phyloP scores from a whole-genome alignment of 176 grass and related monocot species.

The Chrysopogon serrulatus region DNA sequence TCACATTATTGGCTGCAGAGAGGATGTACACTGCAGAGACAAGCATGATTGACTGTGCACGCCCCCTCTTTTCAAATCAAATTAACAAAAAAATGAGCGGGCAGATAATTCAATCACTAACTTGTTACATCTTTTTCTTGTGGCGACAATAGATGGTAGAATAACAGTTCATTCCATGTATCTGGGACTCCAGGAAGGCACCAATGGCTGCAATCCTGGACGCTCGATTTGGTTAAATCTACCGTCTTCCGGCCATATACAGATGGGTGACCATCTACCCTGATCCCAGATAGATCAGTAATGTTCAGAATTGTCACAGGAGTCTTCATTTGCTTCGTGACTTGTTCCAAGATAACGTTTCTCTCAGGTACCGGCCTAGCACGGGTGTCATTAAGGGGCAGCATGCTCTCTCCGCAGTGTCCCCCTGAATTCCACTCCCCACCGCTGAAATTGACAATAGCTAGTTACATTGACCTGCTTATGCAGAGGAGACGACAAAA shows the following conservation, averaged over 20 bases:
- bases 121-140: background rate
- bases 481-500: background rate
- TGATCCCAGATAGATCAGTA: conserved; percentile 65
- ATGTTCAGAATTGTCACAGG: conserved; percentile 78
- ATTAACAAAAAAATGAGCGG: background rate
- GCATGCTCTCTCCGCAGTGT: conserved; percentile 68
- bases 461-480: background rate
- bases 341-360: conserved; percentile 57
- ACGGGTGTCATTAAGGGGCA: conserved; percentile 42
- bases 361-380: conserved; percentile 37
- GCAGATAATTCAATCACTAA: background rate
- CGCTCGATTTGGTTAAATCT: background rate
- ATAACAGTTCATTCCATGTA: background rate
- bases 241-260: conserved; percentile 54
- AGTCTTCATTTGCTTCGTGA: conserved; percentile 61
- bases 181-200: conserved; percentile 15
- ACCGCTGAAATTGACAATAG: conserved; percentile 34
- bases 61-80: background rate
- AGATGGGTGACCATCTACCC: conserved; percentile 88
- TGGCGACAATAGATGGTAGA: background rate
- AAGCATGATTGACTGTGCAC: background rate
- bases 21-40: background rate
- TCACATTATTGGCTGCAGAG: background rate
- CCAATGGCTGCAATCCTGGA: conserved; percentile 9
- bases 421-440: conserved; percentile 92